phyloP scores from a whole-genome alignment of 1,284 basidiomycete species.

The Coriolopsis trogii region DNA sequence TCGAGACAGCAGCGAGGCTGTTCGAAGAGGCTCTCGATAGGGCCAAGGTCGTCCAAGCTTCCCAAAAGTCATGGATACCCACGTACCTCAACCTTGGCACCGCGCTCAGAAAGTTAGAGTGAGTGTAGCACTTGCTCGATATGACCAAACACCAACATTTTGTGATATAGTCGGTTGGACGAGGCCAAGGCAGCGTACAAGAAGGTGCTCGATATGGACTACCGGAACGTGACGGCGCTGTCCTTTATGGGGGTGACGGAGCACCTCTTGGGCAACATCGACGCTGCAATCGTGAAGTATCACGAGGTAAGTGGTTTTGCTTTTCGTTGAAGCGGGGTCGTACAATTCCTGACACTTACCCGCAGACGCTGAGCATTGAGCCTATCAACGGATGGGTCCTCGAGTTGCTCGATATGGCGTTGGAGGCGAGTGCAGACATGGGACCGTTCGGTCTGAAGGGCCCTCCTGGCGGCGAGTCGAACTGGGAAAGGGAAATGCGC shows the following conservation, averaged over 20 bases:
- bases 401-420: constrained; percentile 83
- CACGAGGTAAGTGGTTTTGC: constrained; percentile 66
- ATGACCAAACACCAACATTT: neutral
- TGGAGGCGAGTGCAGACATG: constrained; percentile 47
- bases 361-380: constrained; percentile 78
- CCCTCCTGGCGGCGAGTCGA: constrained; percentile 31
- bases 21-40: constrained; percentile 76
- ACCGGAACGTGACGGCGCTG: constrained; percentile 76
- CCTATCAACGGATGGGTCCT: constrained; percentile 88
- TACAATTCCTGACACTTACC: neutral
- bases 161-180: constrained; percentile 55
- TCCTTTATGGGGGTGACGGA: constrained; percentile 85
- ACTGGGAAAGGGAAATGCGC: constrained; percentile 35
- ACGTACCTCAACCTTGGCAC: constrained; percentile 93
- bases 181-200: constrained; percentile 75
- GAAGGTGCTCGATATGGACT: constrained; percentile 80
- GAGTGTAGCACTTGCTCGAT: constrained; percentile 30
- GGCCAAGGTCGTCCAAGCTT: constrained; percentile 83
- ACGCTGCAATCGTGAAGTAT: constrained; percentile 84
- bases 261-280: constrained; percentile 72
- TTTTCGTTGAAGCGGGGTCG: neutral
- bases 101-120: constrained; percentile 80
- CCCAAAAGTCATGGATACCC: constrained; percentile 81
- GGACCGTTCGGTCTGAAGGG: constrained; percentile 28
- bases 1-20: constrained; percentile 66